phyloP scores from a whole-genome alignment of 2,329 filamentous ascomycete species.

The Zalaria obscura region DNA sequence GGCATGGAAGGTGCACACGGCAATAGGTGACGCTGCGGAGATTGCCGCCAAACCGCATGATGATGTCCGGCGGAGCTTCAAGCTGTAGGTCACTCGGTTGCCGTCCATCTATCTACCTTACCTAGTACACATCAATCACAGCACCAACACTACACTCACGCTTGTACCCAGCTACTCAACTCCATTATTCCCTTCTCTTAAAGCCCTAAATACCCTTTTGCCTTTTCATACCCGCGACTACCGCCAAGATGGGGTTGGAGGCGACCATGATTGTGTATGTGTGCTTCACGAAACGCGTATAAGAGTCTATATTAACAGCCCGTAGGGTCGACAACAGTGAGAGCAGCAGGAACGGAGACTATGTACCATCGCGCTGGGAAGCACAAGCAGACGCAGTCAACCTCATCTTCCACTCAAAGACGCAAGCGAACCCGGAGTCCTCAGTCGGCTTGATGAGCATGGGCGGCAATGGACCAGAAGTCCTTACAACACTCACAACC shows the following conservation, averaged over 20 bases:
- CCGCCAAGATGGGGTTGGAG: conserved; percentile 85
- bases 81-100: too few species aligned
- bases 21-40: too few species aligned
- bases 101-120: too few species aligned
- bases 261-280: conserved; percentile 89
- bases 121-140: neutral
- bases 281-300: conserved; percentile 10
- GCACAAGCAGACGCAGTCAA: conserved; percentile 91
- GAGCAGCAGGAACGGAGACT: conserved; percentile 92
- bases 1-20: too few species aligned
- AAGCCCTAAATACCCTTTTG: neutral
- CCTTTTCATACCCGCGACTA: conserved; percentile 5
- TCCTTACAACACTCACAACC: conserved; percentile 88
- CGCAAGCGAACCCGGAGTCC: conserved; percentile 87
- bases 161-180: too few species aligned
- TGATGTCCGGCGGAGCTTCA: too few species aligned
- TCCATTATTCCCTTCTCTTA: neutral
- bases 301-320: conserved; percentile 12
- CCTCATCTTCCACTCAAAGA: conserved; percentile 85
- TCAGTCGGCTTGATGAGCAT: conserved; percentile 98
- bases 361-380: conserved; percentile 82
- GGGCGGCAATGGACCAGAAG: conserved; percentile 94
- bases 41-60: too few species aligned
- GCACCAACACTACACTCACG: neutral
- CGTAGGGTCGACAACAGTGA: conserved; percentile 90